Conservation (phyloP, 176 grass and related monocot genomes). For the Hordeum vulgare region MorexV3_pseudomolecules_assembly NC_058521.1:332103972-332104471, state of each 20-base stretch:
- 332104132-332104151: background rate
- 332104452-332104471: too few species aligned
- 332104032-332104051: background rate
- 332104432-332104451: too few species aligned
- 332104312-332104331: background rate
- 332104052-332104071: background rate
- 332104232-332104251: background rate
- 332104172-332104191: background rate
- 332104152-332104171: background rate
- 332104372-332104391: background rate
- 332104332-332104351: background rate
- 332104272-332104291: background rate
- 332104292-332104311: background rate
- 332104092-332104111: too few species aligned
- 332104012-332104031: background rate
- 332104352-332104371: background rate
- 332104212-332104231: background rate
- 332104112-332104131: background rate
- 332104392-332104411: too few species aligned
- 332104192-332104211: background rate
- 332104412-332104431: too few species aligned
- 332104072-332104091: too few species aligned
- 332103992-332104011: background rate
- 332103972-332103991: conserved; percentile 3
- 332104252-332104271: background rate